These are phyloP conservation scores for Tuber calosporum DNA, from an alignment of 495 filamentous ascomycete species.

Conservation along the genomic window DNA sequence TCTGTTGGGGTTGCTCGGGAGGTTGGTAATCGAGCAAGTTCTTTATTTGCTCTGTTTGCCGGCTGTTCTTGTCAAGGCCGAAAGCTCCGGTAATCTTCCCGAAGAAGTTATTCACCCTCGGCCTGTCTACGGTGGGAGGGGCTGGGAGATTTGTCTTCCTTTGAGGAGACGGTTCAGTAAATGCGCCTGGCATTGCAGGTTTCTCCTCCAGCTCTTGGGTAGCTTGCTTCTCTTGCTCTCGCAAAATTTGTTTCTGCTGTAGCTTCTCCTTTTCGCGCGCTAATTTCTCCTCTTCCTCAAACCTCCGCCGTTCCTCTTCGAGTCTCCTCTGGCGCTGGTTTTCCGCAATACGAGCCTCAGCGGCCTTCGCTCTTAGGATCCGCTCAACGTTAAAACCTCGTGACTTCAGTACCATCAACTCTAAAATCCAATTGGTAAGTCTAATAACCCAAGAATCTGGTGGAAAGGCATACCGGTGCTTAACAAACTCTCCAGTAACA, in stretches of 20 bases:
- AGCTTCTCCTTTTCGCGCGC: conserved; percentile 39
- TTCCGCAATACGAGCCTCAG: conserved; percentile 77
- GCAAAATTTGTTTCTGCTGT: conserved; percentile 45
- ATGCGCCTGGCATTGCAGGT: conserved; percentile 59
- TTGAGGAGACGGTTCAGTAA: conserved; percentile 56
- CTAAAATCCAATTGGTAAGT: conserved; percentile 42
- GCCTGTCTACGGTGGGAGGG: conserved; percentile 20
- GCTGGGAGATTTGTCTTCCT: conserved; percentile 39
- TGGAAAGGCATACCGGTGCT: conserved; percentile 48
- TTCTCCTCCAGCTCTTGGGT: conserved; percentile 40
- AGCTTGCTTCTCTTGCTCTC: conserved; percentile 40
- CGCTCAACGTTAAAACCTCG: conserved; percentile 93
- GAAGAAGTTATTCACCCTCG: conserved; percentile 52
- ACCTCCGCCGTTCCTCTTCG: conserved; percentile 61
- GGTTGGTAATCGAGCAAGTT: conserved; percentile 40
- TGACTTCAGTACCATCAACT: conserved; percentile 64
- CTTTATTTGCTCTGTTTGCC: conserved; percentile 44
- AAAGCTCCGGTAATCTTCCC: conserved; percentile 57
- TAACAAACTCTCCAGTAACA: conserved; percentile 81
- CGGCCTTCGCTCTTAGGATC: conserved; percentile 74
- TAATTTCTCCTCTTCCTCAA: conserved; percentile 56
- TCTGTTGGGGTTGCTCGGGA: conserved; percentile 24
- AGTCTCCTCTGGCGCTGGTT: conserved; percentile 67
- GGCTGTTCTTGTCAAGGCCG: conserved; percentile 52
- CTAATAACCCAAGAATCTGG: too few relatives aligned